Evolutionary conservation across 441 rosid genomes (phyloP), one percentile per base, ranked within the genome.

Genomic region (Monsonia emarginata): DNA sequence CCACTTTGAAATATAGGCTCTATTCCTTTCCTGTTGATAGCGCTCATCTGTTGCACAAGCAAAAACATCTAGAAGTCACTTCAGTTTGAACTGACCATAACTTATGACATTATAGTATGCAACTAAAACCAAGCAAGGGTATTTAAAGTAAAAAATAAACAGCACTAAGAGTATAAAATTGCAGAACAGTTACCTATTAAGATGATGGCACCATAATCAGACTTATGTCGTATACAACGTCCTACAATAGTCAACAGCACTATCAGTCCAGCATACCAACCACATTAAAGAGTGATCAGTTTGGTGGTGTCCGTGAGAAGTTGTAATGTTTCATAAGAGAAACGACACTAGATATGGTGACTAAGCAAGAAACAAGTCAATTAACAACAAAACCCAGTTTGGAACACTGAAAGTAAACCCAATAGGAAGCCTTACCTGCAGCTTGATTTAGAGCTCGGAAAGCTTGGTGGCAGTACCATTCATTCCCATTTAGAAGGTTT

Each of bases 401-500:
- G 18, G 59, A 52, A 34, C 59, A 56, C 25, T 64, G 62, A 21
- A 59, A 66, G 22, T 44, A 69, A 74, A 65, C 36, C 60, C 48
- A 74, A 40, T 54, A 28, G 61, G 11, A 61, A 27, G 66, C 40
- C 69, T 62, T 85, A 95, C 98, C 99, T 71, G 84, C 85, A 72
- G 98, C 98, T 84, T 95, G 99, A 84, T 95, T 95, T 69, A 91
- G 80, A 74, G 97, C 92, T 68, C 98, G 89, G 69, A 91, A 95
- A 42, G 99, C 98, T 79, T 95, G 99, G 56, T 85, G 82, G 84
- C 99, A 91, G 70, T 95, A 95, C 99, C 99, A 95, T n/a, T 95
- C 96, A 68, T 70, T 91, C 74, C 99, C 99, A 71, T 86, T 84
- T 13, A 91, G 78, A 75, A 95, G 97, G 73, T 78, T 83, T 72